Evolutionary conservation across 805 yeast genomes (phyloP).

Genomic region (Yamadazyma ubonensis): DNA sequence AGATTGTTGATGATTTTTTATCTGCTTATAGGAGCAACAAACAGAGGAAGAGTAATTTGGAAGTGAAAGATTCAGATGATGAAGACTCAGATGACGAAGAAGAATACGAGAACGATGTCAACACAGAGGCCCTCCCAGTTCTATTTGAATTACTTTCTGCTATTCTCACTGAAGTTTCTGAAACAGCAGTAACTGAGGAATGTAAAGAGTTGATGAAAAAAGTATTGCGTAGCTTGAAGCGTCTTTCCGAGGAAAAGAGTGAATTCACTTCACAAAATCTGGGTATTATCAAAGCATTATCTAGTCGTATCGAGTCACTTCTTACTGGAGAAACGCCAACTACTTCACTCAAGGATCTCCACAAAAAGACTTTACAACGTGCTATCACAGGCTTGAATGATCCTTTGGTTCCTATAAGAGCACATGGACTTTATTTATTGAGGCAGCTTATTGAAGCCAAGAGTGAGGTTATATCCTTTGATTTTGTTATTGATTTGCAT

Average conservation of each 20-base stretch:
- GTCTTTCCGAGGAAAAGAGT: conserved; percentile 14
- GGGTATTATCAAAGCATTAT: conserved; percentile 25
- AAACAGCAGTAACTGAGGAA: conserved; percentile 27
- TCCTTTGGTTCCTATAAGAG: conserved; percentile 79
- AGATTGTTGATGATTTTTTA: conserved; percentile 29
- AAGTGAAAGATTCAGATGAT: conserved; percentile 19
- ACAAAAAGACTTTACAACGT: conserved; percentile 45
- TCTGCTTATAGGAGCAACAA: conserved; percentile 11
- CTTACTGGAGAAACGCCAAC: conserved; percentile 27
- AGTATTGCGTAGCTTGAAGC: conserved; percentile 27
- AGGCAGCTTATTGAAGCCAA: conserved; percentile 51
- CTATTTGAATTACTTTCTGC: conserved; percentile 39
- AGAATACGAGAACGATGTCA: conserved; percentile 18
- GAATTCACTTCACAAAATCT: conserved; percentile 10
- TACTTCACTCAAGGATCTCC: conserved; percentile 25
- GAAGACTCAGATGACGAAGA: conserved; percentile 29
- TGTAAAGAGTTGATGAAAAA: conserved; percentile 20
- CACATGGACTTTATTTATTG: conserved; percentile 74
- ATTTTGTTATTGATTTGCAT: conserved; percentile 60
- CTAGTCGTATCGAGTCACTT: conserved; percentile 27
- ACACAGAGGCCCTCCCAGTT: conserved; percentile 23
- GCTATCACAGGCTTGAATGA: conserved; percentile 73
- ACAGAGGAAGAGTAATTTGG: too few relatives aligned
- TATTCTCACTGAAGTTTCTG: conserved; percentile 28
- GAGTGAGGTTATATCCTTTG: conserved; percentile 51